A percentile compares a stretch with the other conserved stretches of the same genome.
phyloP scores from a whole-genome alignment of 345 rosid genomes.

The Aquilaria sinensis region DNA sequence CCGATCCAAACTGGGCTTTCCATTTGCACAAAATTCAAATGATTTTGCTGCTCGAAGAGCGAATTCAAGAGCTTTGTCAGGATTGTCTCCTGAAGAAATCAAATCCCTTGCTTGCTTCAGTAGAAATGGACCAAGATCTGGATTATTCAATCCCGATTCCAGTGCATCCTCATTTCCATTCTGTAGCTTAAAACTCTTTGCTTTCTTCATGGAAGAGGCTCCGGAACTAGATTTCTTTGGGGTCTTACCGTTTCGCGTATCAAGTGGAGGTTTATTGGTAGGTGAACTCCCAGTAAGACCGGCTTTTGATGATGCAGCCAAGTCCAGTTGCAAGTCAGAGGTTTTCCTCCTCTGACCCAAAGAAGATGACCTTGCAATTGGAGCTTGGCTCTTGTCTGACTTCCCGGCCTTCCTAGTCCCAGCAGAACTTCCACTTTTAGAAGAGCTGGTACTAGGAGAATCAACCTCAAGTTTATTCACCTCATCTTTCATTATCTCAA shows the following conservation, averaged over 20 bases:
- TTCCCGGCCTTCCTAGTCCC: conserved; percentile 39
- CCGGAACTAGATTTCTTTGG: conserved; percentile 35
- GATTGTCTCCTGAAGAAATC: conserved; percentile 69
- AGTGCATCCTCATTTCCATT: conserved; percentile 39
- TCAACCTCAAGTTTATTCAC: conserved; percentile 42
- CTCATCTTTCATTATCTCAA: conserved; percentile 43
- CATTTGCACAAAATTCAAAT: conserved; percentile 55
- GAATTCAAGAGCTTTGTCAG: conserved; percentile 60
- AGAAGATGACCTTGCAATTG: conserved; percentile 31
- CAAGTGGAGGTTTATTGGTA: conserved; percentile 34
- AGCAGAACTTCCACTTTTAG: conserved; percentile 35
- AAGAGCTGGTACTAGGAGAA: conserved; percentile 31
- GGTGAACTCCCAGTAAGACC: conserved; percentile 33
- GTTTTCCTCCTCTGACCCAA: conserved; percentile 30
- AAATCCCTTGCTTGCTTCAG: conserved; percentile 71
- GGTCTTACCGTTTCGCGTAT: conserved; percentile 31
- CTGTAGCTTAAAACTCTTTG: conserved; percentile 31
- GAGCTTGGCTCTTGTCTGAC: conserved; percentile 31
- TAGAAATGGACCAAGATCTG: conserved; percentile 65
- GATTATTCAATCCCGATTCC: conserved; percentile 37
- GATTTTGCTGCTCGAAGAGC: conserved; percentile 68
- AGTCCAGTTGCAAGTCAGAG: conserved; percentile 22
- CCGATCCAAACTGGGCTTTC: conserved; percentile 61
- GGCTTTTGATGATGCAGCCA: conserved; percentile 28
- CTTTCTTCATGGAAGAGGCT: conserved; percentile 36